Percentiles rank a stretch among this genome's conserved stretches.
Evolutionary conservation across 345 rosid species (phyloP).

Genomic region (Citrus trifoliata): DNA sequence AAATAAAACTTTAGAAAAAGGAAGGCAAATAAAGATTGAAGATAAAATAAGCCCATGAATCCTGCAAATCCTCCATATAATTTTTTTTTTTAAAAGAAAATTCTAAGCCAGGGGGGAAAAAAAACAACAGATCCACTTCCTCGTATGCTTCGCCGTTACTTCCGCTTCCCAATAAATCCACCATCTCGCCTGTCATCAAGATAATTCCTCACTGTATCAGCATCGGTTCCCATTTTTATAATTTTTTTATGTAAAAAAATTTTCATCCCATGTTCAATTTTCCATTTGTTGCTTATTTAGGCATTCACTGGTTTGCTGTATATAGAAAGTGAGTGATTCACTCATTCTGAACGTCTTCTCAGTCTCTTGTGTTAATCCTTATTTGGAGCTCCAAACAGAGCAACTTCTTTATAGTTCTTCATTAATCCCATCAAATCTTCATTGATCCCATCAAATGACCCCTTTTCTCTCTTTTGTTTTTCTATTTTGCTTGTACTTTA

Average conservation of each 20-base stretch:
- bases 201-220: neutral
- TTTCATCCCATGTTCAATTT: too few species aligned
- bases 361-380: neutral
- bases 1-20: neutral
- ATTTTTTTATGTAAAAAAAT: too few species aligned
- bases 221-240: neutral
- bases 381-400: neutral
- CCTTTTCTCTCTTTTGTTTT: neutral
- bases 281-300: too few species aligned
- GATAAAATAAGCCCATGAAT: neutral
- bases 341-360: neutral
- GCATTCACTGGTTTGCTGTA: neutral
- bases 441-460: neutral
- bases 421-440: neutral
- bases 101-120: too few species aligned
- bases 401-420: neutral
- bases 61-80: neutral
- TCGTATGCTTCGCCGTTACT: neutral
- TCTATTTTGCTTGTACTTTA: conserved; percentile 4
- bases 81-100: too few species aligned
- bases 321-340: neutral
- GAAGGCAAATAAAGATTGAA: neutral
- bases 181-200: neutral
- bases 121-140: neutral
- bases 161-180: neutral